Base-by-base conservation (phyloP, 2,329 filamentous ascomycete genomes). In the Orbilia oligospora region DNA sequence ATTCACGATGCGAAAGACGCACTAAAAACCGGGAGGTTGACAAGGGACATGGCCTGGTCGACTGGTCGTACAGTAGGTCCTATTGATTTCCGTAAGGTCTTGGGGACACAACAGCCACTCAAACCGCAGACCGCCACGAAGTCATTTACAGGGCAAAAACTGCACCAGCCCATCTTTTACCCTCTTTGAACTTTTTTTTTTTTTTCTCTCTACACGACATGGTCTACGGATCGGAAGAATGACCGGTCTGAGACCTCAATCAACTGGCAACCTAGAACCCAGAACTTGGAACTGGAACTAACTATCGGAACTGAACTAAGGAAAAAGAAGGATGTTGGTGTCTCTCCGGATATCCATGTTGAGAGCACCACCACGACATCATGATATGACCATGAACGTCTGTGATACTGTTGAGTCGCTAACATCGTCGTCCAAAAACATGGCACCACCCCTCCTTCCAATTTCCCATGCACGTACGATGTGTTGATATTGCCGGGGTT, bases 141-240 rank as follows among this genome's bases (percentile, higher is more conserved):
- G 65, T 41, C 55, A 30, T 53, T 53, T 12, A 24, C 56, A 65
- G 56, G 58, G 53, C 53, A 71, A 64, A 61, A 53, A 36, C 36
- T 51, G 58, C 61, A 73, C 71, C 63, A 53, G 51, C 63, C 63
- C 64, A 69, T 75, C 64, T 73, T 66, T 73, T 67, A 27, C 70
- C 49, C 27, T 51, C 27, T 58, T 66, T 27, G 55, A 69, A 46
- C 66, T 30, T 30, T 30, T 30, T 30, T 30, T 30, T 6, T 30
- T 67, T 75, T 33, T 49, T 44, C 46, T 44, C 41, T 61, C 5
- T 44, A n/a, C n/a, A n/a, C 22, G 1, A 41, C 53, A 58, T 48
- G 30, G 64, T 58, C 10, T 36, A 38, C 51, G 27, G 27, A 66
- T 67, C 70, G 61, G 70, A 55, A 73, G 10, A 66, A 61, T 55